phyloP scores from a whole-genome alignment of 1,284 basidiomycete genomes.

The Vanrija sp. region DNA sequence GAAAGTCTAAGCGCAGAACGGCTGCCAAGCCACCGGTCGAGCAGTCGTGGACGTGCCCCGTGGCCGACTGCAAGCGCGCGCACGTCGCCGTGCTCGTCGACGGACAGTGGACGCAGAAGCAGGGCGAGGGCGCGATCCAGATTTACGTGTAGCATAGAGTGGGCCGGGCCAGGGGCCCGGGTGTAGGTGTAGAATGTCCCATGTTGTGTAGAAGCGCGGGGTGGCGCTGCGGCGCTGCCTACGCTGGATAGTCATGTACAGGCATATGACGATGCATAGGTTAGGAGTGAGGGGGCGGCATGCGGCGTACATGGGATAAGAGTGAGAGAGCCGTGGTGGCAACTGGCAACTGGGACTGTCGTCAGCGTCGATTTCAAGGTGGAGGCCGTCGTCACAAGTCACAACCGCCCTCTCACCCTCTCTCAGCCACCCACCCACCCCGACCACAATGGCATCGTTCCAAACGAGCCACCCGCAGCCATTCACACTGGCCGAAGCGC shows the following conservation, averaged over 20 bases:
- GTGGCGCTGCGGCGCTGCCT: too few relatives aligned
- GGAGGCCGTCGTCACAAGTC: too few relatives aligned
- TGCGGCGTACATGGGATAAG: too few relatives aligned
- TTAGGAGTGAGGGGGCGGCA: too few relatives aligned
- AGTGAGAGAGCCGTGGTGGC: too few relatives aligned
- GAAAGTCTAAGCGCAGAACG: not conserved
- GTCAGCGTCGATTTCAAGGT: too few relatives aligned
- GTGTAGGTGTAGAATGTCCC: too few relatives aligned
- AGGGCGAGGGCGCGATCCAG: constrained; percentile 33
- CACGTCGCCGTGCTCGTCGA: constrained; percentile 26
- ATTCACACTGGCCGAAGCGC: constrained; percentile 66
- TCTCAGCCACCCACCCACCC: not conserved
- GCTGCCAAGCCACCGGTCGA: constrained; percentile 10
- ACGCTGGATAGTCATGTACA: too few relatives aligned
- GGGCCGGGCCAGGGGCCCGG: too few relatives aligned
- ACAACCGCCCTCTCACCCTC: not conserved
- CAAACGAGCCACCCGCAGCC: constrained; percentile 65
- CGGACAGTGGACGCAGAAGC: constrained; percentile 29
- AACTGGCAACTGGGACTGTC: too few relatives aligned
- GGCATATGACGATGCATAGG: too few relatives aligned
- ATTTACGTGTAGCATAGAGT: constrained; percentile 25
- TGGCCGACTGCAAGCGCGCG: constrained; percentile 24
- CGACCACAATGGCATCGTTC: constrained; percentile 43
- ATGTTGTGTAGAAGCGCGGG: too few relatives aligned
- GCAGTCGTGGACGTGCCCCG: constrained; percentile 34